Conservation (phyloP, 352 stramenopile genomes). For the Saprolegnia parasitica region DNA sequence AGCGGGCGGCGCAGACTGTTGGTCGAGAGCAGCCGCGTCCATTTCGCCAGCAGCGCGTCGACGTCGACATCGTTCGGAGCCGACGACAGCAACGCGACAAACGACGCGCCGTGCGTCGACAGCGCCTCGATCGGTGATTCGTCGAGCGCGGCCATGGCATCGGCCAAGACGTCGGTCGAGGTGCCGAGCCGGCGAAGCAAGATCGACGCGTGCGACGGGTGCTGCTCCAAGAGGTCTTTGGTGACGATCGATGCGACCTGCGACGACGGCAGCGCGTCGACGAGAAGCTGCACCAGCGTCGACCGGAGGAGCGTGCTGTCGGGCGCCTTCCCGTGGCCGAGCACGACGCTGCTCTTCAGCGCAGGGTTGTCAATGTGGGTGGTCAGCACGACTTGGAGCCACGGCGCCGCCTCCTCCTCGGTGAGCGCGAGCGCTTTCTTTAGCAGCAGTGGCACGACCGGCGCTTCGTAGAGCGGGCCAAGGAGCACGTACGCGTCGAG, state of each 20-base stretch:
- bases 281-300: neutral
- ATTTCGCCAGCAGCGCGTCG: neutral
- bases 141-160: neutral
- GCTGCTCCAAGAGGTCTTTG: neutral
- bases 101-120: too few relatives aligned
- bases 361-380: neutral
- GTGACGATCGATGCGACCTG: neutral
- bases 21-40: neutral
- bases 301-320: neutral
- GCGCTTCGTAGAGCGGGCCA: conserved; percentile 43
- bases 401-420: neutral
- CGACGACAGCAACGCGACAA: neutral
- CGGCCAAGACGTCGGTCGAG: neutral
- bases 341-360: neutral
- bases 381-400: neutral
- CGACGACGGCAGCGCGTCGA: neutral
- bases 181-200: neutral
- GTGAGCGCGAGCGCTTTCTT: conserved; percentile 17
- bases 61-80: neutral
- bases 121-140: neutral
- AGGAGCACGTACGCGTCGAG: conserved; percentile 42
- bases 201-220: neutral
- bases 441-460: conserved; percentile 32
- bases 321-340: neutral
- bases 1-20: neutral